Evolutionary conservation across 176 grass and related monocot species (phyloP).

Genomic region (Juncus effusus): DNA sequence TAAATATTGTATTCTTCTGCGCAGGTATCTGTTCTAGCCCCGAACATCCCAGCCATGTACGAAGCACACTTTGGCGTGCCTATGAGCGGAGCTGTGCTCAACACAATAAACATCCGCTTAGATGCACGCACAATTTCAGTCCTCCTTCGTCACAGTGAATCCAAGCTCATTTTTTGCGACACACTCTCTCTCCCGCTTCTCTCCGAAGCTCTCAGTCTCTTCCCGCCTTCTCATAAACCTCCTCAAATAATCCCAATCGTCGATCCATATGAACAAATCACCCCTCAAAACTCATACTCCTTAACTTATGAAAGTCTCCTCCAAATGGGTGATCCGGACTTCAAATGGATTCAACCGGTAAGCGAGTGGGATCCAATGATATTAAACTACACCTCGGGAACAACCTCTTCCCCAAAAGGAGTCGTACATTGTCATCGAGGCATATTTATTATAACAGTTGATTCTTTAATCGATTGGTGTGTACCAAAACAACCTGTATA

Average conservation of each 20-base stretch:
- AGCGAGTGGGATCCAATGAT: constrained; percentile 96
- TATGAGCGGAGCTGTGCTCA: constrained; percentile 92
- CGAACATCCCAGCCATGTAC: constrained; percentile 90
- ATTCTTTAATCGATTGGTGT: constrained; percentile 52
- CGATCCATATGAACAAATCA: constrained; percentile 45
- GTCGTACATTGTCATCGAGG: constrained; percentile 90
- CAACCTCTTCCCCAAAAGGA: constrained; percentile 78
- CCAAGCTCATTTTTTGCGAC: constrained; percentile 66
- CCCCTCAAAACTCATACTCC: not conserved
- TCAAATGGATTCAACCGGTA: constrained; percentile 52
- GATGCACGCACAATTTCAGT: constrained; percentile 82
- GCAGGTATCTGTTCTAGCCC: constrained; percentile 70
- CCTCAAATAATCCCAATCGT: constrained; percentile 64
- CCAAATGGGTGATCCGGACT: constrained; percentile 49
- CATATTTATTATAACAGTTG: constrained; percentile 45
- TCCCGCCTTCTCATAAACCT: constrained; percentile 24
- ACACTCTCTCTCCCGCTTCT: constrained; percentile 31
- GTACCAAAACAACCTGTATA: constrained; percentile 48
- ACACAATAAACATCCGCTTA: constrained; percentile 79
- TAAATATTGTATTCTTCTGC: not conserved
- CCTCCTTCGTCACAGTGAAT: constrained; percentile 56
- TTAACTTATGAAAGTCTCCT: constrained; percentile 65
- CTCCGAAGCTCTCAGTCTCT: constrained; percentile 36
- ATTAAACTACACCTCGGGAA: constrained; percentile 92
- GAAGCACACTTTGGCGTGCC: constrained; percentile 88